These are phyloP conservation scores for Aotearoamyces nothofagi DNA, from an alignment of 2,329 filamentous ascomycete species.

Conservation along the genomic window DNA sequence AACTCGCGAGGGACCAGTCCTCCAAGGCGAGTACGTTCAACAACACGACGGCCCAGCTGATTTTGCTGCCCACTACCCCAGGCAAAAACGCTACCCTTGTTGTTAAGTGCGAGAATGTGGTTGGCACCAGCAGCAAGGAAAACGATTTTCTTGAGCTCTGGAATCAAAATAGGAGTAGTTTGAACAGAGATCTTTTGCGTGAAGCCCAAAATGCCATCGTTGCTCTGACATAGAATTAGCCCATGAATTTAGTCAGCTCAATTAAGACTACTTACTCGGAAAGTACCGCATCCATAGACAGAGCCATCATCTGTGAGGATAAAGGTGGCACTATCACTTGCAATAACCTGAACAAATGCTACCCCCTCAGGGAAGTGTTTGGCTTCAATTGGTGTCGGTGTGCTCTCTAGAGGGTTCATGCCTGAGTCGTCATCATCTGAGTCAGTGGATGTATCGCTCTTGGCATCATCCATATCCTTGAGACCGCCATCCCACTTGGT, in stretches of 20 bases:
- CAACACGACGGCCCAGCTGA: slow-evolving; percentile 39
- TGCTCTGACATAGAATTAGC: too few relatives aligned
- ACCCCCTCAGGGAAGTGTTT: slow-evolving; percentile 45
- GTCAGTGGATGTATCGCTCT: slow-evolving; percentile 29
- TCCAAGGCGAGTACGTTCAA: slow-evolving; percentile 12
- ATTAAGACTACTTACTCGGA: slow-evolving; percentile 41
- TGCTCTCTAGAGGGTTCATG: slow-evolving; percentile 59
- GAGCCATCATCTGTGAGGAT: slow-evolving; percentile 59
- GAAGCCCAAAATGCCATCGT: slow-evolving; percentile 48
- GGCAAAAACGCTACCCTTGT: slow-evolving; percentile 40
- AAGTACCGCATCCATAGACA: slow-evolving; percentile 76
- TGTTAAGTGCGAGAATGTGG: slow-evolving; percentile 42
- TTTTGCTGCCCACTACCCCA: slow-evolving; percentile 57
- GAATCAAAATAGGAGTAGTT: slow-evolving; percentile 31
- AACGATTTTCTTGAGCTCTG: slow-evolving; percentile 38
- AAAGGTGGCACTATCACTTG: slow-evolving; percentile 62
- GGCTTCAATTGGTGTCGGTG: slow-evolving; percentile 43
- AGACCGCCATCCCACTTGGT: slow-evolving; percentile 52
- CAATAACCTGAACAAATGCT: slow-evolving; percentile 49
- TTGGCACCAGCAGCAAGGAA: slow-evolving; percentile 38
- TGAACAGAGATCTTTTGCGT: slow-evolving; percentile 13
- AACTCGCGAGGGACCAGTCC: slow-evolving; percentile 16
- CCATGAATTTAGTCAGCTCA: too few relatives aligned
- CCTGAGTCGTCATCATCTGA: slow-evolving; percentile 32
- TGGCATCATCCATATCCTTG: slow-evolving; percentile 33